Evolutionary conservation across 768 basidiomycete species (phyloP), one percentile per base, ranked within the genome.

Genomic region (Phylloporus rhodoxanthus): DNA sequence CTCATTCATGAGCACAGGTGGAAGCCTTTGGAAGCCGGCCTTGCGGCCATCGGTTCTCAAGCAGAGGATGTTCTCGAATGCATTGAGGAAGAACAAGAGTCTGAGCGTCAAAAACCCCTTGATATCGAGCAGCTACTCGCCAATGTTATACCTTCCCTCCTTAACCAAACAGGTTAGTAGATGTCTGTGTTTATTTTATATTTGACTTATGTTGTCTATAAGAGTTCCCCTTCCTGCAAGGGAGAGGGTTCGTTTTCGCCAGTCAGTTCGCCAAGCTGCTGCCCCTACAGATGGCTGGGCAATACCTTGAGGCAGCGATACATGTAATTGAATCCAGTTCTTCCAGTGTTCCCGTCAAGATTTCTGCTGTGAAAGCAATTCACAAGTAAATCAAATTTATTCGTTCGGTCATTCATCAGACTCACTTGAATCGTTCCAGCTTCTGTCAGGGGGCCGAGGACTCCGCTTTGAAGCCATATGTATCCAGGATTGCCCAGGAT

Each of bases 221-320:
- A 95, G 94, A 91, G 20, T 77, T 76, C 48, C 92, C 92, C 0
- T 99, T 97, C 79, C 68, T 99, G 25, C 95, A 97, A 69, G 96
- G 95, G 10, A 79, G 96, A 52, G 89, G 84, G 0, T 96, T 97
- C 52, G 90, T 98, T 39, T 94, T 97, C 57, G 91, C 93, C 3
- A 92, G 91, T 61, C 86, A 92, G 60, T 97, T 82, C 61, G 78
- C 88, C 1, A 80, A 81, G 56, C 68, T 86, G 9, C 74, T 97
- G 5, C 86, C 91, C 0, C 58, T 76, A 11, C 74, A 81, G 48
- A 74, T 93, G 42, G 84, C 89, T 1, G 80, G 80, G 1, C 90
- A 93, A 60, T 98, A 97, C 63, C 73, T 98, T 29, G 82, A 87
- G 20, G 91, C 91, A 4, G 87, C 93, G 0, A 74, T 96, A 26